Evolutionary conservation across 306 rosid genomes (phyloP), one percentile per base, ranked within the genome.

Genomic region (Vachellia collinsii): DNA sequence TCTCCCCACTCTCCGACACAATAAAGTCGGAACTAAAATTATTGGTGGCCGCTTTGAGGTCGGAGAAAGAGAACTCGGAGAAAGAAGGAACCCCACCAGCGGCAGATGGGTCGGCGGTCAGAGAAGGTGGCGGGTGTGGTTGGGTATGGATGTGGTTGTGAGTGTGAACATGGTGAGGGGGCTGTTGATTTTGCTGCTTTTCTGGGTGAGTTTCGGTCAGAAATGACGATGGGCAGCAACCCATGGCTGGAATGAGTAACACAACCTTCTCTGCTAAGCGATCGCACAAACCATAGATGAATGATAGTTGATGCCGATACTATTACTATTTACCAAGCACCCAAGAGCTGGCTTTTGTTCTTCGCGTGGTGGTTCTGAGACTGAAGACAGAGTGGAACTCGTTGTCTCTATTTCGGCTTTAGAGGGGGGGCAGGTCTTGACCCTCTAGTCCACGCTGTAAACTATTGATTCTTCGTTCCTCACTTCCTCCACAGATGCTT

Each of bases 1-100:
- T 96, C 68, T 92, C 98, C 1, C 99, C 98, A 34, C 97, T 93
- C 90, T 93, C 99, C 0, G 99, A 96, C 43, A 96, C 97, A 51
- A 96, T 93, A 74, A 71, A 84, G 38, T 92, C 94, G 0, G 98
- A 82, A 81, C 89, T 93, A 89, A 96, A 96, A 86, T 89, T 91
- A 69, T 90, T 86, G 29, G 99, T 96, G 17, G 99, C 98, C 0
- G 89, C 87, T 82, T 88, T 92, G 29, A 96, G 90, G 80, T 96
- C 98, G 1, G 91, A 42, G 67, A 91, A 56, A 16, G 94, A 89
- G 86, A 90, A 93, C 91, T 96, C 99, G 0, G 91, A 68, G 86
- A 95, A 93, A 48, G 88, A 43, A 1, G 89, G 83, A n/a, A 83
- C 77, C 23, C 79, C 77, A 8, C 79, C 89, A 43, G 62, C 83